phyloP scores from a whole-genome alignment of 2,329 filamentous ascomycete genomes.

The Albophoma yamanashiensis region DNA sequence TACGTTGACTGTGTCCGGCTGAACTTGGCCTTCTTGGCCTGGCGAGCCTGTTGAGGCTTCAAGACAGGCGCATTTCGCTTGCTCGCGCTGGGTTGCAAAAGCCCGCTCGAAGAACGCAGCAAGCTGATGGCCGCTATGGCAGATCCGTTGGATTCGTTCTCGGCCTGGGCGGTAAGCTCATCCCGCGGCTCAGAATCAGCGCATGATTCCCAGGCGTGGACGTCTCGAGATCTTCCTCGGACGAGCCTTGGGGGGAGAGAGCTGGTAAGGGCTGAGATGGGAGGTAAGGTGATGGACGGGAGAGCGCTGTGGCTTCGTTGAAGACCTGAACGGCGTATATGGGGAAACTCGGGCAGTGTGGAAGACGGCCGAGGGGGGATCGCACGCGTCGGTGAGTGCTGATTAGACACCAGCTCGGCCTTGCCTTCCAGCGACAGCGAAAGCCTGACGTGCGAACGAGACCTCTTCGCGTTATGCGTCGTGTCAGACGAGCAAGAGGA shows the following conservation, averaged over 20 bases:
- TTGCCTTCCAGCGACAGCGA: constrained; percentile 83
- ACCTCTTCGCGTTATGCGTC: constrained; percentile 24
- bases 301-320: constrained; percentile 64
- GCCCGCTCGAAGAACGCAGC: constrained; percentile 55
- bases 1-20: constrained; percentile 50
- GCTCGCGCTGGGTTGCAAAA: constrained; percentile 43
- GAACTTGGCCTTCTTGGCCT: constrained; percentile 52
- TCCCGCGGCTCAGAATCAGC: constrained; percentile 72
- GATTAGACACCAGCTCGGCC: constrained; percentile 69
- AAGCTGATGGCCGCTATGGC: constrained; percentile 74
- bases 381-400: constrained; percentile 52
- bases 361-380: constrained; percentile 35
- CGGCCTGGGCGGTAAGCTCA: constrained; percentile 68
- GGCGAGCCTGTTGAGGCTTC: constrained; percentile 18
- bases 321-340: constrained; percentile 40
- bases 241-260: constrained; percentile 43
- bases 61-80: constrained; percentile 51
- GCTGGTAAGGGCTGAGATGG: constrained; percentile 41
- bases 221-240: constrained; percentile 73
- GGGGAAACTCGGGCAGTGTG: constrained; percentile 34
- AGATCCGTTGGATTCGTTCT: constrained; percentile 70
- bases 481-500: constrained; percentile 30
- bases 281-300: constrained; percentile 44
- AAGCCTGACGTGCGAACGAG: constrained; percentile 54
- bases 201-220: constrained; percentile 84